Conservation (phyloP, 768 basidiomycete species). For the Cystoderma amianthinum region DNA sequence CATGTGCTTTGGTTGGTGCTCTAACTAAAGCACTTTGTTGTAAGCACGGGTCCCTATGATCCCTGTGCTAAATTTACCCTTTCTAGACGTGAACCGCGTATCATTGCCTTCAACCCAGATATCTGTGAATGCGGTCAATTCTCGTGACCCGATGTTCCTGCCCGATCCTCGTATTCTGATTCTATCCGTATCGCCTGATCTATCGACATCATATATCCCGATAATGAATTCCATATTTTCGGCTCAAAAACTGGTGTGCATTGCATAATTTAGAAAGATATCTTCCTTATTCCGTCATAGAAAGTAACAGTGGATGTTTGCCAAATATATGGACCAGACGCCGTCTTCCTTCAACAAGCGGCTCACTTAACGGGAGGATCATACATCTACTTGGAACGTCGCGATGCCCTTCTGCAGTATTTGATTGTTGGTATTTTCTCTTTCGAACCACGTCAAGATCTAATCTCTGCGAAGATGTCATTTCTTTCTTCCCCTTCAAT, state of each 20-base stretch:
- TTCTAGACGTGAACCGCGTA: conserved; percentile 38
- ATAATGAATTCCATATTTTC: conserved; percentile 99
- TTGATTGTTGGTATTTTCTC: conserved; percentile 47
- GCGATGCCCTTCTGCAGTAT: conserved; percentile 88
- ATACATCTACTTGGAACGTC: conserved; percentile 78
- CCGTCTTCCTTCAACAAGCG: conserved; percentile 96
- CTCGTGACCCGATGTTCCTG: conserved; percentile 20
- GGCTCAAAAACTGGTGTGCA: conserved; percentile 89
- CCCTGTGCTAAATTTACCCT: too few species aligned
- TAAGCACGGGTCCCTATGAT: too few species aligned
- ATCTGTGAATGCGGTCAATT: conserved; percentile 18
- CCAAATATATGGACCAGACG: conserved; percentile 83
- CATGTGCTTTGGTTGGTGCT: conserved; percentile 78
- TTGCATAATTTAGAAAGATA: too few species aligned
- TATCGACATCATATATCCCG: conserved; percentile 88
- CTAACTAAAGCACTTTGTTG: conserved; percentile 91
- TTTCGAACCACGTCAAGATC: conserved; percentile 2
- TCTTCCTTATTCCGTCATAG: conserved; percentile 33
- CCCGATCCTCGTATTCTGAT: conserved; percentile 45
- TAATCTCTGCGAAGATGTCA: conserved; percentile 58
- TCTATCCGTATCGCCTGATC: conserved; percentile 88
- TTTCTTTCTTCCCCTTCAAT: conserved; percentile 54
- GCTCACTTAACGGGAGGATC: conserved; percentile 93
- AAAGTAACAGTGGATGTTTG: conserved; percentile 97
- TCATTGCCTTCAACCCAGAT: conserved; percentile 9